Base-by-base conservation (phyloP, 225 moss, liverwort and hornwort genomes). In the Neckera pumila region DNA sequence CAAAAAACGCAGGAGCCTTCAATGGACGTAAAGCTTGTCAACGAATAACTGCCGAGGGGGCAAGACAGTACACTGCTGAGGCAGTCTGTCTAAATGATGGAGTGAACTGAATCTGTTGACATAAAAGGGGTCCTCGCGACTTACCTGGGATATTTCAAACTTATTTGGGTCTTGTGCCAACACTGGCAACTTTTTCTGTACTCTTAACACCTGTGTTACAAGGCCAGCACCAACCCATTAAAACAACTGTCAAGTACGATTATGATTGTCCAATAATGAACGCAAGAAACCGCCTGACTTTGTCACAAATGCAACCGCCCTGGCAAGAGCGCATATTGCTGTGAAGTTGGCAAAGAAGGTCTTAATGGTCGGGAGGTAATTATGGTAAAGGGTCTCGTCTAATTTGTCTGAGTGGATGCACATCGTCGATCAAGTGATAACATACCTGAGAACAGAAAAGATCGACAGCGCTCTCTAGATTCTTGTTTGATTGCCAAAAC, bases 141-240 rank as follows among this genome's bases (percentile, higher is more conserved):
- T 92, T 54, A 97, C 98, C 95, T 92, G 89, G 80, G 93, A 95
- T 14, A 91, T 90, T 53, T 90, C 63, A 66, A 95, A 94, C 43
- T 88, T 92, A 51, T 87, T 90, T 92, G 86, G 92, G 49, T 77
- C 80, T 40, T 60, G 34, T 47, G 31, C 2, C 13, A 9, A 22
- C 54, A 12, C 33, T 6, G 21, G 67, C 80, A 86, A 95, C 74
- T 87, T 88, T 62, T 82, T 86, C 90, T 96, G 90, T 33, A 97
- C 97, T 87, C 93, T 94, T 47, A 95, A 86, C 31, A 95, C 89
- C 98, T 97, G 96, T 78, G 19, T 69, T 54, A 53, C 87, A 90
- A 79, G 61, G 66, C 60, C 78, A 85, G 51, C 49, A 89, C 70
- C 78, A 92, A 23, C 31, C 56, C 61, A 83, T 58, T 42, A 59